A percentile compares a stretch with the other conserved stretches of the same genome.
Evolutionary conservation across 2,329 filamentous ascomycete genomes (phyloP).

Genomic region (Boeremia lycopersici): DNA sequence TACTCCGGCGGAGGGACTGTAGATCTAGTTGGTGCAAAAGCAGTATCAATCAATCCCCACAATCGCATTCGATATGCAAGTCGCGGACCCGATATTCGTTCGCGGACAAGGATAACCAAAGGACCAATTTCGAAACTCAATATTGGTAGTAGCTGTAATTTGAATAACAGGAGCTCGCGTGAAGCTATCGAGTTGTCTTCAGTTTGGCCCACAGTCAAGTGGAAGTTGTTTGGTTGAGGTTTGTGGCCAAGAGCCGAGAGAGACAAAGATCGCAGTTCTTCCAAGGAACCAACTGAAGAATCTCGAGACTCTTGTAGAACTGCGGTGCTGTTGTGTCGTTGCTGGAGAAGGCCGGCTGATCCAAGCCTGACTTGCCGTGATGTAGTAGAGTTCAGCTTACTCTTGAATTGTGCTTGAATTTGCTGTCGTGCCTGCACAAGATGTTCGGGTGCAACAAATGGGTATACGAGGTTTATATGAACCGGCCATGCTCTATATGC

Average conservation of each 20-base stretch:
- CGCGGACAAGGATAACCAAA: constrained; percentile 61
- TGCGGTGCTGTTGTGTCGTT: constrained; percentile 57
- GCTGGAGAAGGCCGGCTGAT: constrained; percentile 55
- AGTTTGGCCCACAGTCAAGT: constrained; percentile 68
- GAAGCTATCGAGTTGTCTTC: constrained; percentile 53
- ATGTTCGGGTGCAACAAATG: constrained; percentile 61
- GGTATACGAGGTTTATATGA: constrained; percentile 70
- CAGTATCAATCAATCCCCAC: constrained; percentile 59
- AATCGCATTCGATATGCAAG: constrained; percentile 59
- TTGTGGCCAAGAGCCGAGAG: constrained; percentile 35
- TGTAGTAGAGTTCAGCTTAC: constrained; percentile 1
- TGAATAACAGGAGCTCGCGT: constrained; percentile 60
- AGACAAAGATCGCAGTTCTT: constrained; percentile 23
- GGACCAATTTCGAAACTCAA: constrained; percentile 57
- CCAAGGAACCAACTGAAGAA: constrained; percentile 13
- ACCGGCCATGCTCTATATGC: constrained; percentile 67
- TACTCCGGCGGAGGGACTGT: constrained; percentile 14
- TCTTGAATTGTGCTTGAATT: constrained; percentile 46
- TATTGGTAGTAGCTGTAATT: constrained; percentile 56
- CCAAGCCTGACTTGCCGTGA: constrained; percentile 40
- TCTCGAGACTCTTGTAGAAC: constrained; percentile 26
- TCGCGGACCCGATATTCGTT: constrained; percentile 40
- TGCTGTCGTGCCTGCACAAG: constrained; percentile 54
- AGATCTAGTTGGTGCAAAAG: neutral
- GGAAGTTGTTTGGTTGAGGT: constrained; percentile 45